Evolutionary conservation across 169 alveolate genomes (phyloP), one percentile per base, ranked within the genome.

Genomic region (Plasmodium adleri): DNA sequence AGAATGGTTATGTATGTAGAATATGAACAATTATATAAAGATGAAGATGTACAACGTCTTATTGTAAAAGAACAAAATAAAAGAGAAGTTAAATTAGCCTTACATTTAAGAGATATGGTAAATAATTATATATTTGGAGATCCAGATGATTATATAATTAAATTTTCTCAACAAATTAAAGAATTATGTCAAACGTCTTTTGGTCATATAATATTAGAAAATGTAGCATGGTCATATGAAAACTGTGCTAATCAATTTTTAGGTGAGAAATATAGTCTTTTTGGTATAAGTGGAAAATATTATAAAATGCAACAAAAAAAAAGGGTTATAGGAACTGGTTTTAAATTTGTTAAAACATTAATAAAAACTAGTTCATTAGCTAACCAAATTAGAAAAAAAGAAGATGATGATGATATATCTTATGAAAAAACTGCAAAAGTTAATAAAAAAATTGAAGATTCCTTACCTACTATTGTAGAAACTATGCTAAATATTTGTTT

Each of bases 141-240:
- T 49, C 86, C 88, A 56, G 94, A 86, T 12, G 93, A 72, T 52
- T 96, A 97, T 96, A 93, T 91, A 24, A 90, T 74, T 43, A 80
- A 72, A 39, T 83, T 96, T 86, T 68, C 74, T 20, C 74, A 88
- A 28, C 95, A 92, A 64, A 97, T 96, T n/a, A 92, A 85, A 60
- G 93, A 58, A 32, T 92, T 92, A 80, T 96, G 98, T 92, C 95
- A 91, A 66, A 95, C 93, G 50, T 94, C 97, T 12, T 96, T 96
- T 72, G 94, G 97, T 6, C 96, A 93, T 64, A 95, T 96, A 28
- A 94, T 96, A 72, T 94, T 95, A 22, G 96, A 94, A 72, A 96
- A 98, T 59, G 93, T 96, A 22, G 98, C 98, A 1, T 96, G 98
- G 98, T 94, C 96, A 5, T 96, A 96, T 93, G 96, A 94, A 68